phyloP scores from a whole-genome alignment of 2,329 filamentous ascomycete genomes.

The Cordyceps cicadae region DNA sequence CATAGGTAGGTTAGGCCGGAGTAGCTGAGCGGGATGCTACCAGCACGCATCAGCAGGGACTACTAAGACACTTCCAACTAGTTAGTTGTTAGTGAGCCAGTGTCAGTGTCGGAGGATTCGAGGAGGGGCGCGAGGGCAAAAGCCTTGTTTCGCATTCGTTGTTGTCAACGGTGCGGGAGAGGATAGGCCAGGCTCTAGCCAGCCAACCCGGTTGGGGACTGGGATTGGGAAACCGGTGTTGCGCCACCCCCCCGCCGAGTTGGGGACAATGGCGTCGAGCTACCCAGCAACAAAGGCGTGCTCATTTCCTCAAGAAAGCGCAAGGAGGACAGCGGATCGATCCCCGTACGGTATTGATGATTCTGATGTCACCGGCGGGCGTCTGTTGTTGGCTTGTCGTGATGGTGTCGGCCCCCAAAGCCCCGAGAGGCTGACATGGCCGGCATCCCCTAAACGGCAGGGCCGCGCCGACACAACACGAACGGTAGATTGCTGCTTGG shows the following conservation, averaged over 20 bases:
- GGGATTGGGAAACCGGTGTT: background rate
- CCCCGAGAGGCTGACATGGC: background rate
- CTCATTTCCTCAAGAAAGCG: conserved; percentile 5
- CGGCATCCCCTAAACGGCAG: background rate
- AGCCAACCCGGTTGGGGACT: background rate
- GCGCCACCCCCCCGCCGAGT: background rate
- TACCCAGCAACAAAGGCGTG: background rate
- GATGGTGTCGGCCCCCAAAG: background rate
- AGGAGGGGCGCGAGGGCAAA: background rate
- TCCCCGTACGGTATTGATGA: background rate
- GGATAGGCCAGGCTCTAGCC: background rate
- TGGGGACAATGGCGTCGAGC: background rate
- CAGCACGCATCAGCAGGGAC: no score
- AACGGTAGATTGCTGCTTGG: background rate
- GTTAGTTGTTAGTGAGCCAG: background rate
- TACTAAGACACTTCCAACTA: background rate
- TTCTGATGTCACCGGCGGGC: background rate
- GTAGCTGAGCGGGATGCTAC: conserved; percentile 5
- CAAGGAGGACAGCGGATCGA: background rate
- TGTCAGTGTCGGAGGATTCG: background rate
- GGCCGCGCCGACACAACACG: background rate
- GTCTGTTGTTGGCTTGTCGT: background rate
- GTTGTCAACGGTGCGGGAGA: background rate
- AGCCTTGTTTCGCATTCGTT: background rate
- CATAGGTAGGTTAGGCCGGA: background rate